A percentile compares a stretch with the other conserved stretches of the same genome.
These are phyloP conservation scores for Blastobotrys illinoisensis DNA, from an alignment of 1,139 yeast genomes.

Conservation along the genomic window DNA sequence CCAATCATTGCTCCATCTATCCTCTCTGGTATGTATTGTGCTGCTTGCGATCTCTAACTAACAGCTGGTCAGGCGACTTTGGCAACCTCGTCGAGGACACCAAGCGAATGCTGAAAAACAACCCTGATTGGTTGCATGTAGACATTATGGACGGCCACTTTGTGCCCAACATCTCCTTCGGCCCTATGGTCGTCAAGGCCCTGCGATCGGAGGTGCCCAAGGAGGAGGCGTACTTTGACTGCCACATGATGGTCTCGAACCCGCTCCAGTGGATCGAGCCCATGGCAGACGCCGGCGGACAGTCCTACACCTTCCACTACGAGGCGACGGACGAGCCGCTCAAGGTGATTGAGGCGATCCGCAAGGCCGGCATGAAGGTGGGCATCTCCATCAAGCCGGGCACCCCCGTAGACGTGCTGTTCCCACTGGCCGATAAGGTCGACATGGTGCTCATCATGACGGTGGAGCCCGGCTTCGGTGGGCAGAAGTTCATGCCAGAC, in stretches of 20 bases:
- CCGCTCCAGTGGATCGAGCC: slow-evolving; percentile 95
- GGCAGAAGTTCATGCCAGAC: slow-evolving; percentile 89
- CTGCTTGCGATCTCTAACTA: background rate
- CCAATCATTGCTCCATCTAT: slow-evolving; percentile 95
- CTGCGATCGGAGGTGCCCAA: slow-evolving; percentile 74
- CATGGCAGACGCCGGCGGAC: slow-evolving; percentile 92
- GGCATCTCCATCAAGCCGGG: slow-evolving; percentile 95
- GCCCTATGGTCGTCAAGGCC: slow-evolving; percentile 81
- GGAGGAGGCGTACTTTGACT: slow-evolving; percentile 77
- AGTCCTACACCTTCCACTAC: slow-evolving; percentile 92
- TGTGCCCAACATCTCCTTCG: slow-evolving; percentile 93
- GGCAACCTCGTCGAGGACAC: slow-evolving; percentile 86
- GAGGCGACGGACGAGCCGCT: slow-evolving; percentile 85
- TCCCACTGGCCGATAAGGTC: slow-evolving; percentile 66
- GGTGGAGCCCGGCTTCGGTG: slow-evolving; percentile 98
- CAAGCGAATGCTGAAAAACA: slow-evolving; percentile 63
- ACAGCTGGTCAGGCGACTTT: slow-evolving; percentile 50
- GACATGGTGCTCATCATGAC: slow-evolving; percentile 98
- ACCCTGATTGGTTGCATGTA: slow-evolving; percentile 94
- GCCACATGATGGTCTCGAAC: slow-evolving; percentile 97
- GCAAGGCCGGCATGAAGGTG: slow-evolving; percentile 78
- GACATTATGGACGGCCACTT: slow-evolving; percentile 99
- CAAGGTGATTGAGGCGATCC: slow-evolving; percentile 69
- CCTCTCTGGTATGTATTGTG: slow-evolving; percentile 56
- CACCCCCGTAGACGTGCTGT: slow-evolving; percentile 81